Evolutionary conservation across 805 yeast genomes (phyloP).

Genomic region (Suhomyces sp.): DNA sequence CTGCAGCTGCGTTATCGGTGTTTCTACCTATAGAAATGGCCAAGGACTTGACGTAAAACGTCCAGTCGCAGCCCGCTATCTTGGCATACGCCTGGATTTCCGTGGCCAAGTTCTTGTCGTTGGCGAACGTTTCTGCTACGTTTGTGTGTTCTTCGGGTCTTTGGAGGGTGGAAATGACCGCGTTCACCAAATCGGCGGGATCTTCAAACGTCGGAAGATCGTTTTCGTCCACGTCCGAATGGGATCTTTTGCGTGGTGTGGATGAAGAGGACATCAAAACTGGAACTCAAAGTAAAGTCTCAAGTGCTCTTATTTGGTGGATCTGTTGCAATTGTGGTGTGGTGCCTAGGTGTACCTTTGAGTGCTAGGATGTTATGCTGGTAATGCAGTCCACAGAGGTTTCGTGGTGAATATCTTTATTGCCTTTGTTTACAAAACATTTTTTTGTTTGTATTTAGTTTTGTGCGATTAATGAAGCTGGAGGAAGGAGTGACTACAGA

Average conservation of each 20-base stretch:
- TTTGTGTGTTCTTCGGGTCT: conserved; percentile 71
- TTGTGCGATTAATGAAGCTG: background rate
- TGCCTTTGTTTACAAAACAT: conserved; percentile 20
- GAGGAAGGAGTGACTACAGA: no score
- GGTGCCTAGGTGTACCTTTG: background rate
- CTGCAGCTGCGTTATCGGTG: conserved; percentile 38
- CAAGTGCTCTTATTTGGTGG: no score
- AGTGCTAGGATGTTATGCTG: no score
- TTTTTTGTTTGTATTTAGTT: conserved; percentile 1
- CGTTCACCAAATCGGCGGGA: conserved; percentile 64
- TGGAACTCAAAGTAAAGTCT: no score
- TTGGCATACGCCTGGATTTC: conserved; percentile 99
- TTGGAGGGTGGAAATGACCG: conserved; percentile 66
- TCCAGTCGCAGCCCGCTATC: conserved; percentile 91
- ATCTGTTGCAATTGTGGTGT: no score
- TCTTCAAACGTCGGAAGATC: conserved; percentile 49
- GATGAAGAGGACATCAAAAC: conserved; percentile 18
- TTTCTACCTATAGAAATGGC: conserved; percentile 83
- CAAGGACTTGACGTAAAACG: conserved; percentile 82
- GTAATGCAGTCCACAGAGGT: no score
- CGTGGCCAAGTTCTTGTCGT: conserved; percentile 61
- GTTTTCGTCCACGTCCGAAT: conserved; percentile 17
- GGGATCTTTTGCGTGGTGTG: conserved; percentile 29
- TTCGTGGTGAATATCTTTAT: background rate
- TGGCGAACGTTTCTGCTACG: conserved; percentile 71